Evolutionary conservation across 441 rosid genomes (phyloP).

Genomic region (Francoa sonchifolia): DNA sequence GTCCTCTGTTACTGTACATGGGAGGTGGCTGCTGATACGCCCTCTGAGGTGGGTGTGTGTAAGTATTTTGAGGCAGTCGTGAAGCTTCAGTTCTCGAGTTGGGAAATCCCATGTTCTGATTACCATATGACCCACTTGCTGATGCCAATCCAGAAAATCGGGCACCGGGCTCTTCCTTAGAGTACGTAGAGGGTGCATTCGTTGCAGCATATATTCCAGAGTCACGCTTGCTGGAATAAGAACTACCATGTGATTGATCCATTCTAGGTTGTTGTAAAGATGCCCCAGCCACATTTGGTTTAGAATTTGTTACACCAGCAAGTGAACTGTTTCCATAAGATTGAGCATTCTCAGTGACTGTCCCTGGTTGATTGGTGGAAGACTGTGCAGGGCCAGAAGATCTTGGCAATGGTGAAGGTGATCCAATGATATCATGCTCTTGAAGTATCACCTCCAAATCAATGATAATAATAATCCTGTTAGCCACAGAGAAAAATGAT

Average conservation of each 20-base stretch:
- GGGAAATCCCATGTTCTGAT: constrained; percentile 23
- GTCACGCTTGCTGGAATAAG: constrained; percentile 19
- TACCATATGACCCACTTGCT: constrained; percentile 17
- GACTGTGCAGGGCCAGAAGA: constrained; percentile 19
- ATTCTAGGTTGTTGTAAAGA: constrained; percentile 25
- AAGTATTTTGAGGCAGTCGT: constrained; percentile 21
- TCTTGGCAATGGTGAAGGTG: constrained; percentile 27
- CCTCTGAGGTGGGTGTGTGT: constrained; percentile 22
- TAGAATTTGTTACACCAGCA: constrained; percentile 16
- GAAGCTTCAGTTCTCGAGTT: constrained; percentile 28
- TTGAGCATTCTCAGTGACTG: constrained; percentile 12
- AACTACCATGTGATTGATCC: constrained; percentile 21
- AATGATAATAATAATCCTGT: constrained; percentile 59
- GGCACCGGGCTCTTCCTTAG: constrained; percentile 24
- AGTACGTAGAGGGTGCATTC: constrained; percentile 16
- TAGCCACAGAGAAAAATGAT: neutral
- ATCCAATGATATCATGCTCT: constrained; percentile 36
- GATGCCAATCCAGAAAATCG: constrained; percentile 25
- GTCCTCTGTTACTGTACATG: constrained; percentile 52
- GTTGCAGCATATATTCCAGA: constrained; percentile 23
- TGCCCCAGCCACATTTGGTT: constrained; percentile 19
- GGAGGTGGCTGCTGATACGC: constrained; percentile 61
- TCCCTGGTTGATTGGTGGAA: constrained; percentile 22
- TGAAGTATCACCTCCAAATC: constrained; percentile 38
- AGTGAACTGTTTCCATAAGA: constrained; percentile 15